Base-by-base conservation (phyloP, 352 stramenopile genomes). In the Phytophthora pinifolia region DNA sequence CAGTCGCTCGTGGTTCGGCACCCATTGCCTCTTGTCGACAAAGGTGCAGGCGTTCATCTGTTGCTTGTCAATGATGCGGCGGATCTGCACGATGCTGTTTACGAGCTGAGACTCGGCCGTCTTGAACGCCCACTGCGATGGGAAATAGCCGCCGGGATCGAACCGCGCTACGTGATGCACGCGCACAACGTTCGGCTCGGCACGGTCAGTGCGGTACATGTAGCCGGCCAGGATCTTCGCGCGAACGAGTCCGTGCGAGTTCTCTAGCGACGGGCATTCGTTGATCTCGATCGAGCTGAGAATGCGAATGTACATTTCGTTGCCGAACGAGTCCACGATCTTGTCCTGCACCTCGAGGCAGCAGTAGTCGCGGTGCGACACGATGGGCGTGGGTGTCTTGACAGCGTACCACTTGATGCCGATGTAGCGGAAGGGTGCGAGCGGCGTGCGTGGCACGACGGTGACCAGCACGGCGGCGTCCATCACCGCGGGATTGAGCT, bases 401-500 rank as follows among this genome's bases (percentile, higher is more conserved):
- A 93, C 71, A 9, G 79, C 83, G 55, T 89, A 93, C 85, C 85
- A 95, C 64, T 93, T 92, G 67, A 95, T 80, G 38, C 85, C 85
- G 46, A 95, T 89, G 63, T 95, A 95, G 17, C 83, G 73, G 55
- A 80, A 93, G 2, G 85, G 85, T 35, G 79, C 70, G 42, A 79
- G 52, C 34, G 81, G 70, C 22, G 83, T 86, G 51, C 85, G 74
- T 36, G 85, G 85, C 25, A 95, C 77, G 52, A 95, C 76, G 4
- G 76, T 95, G 47, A 75, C 66, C 20, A 95, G 62, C 51, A 92
- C 83, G n/a, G 77, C 76, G 14, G 83, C 81, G 56, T 95, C 83
- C 67, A 93, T 70, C 29, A 93, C 70, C 10, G 67, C 62, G 1
- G 68, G 68, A 45, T 92, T 90, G 32, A 93, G 65, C 54, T 91